Evolutionary conservation across 805 yeast species (phyloP).

Genomic region (Yamadazyma phyllophila): DNA sequence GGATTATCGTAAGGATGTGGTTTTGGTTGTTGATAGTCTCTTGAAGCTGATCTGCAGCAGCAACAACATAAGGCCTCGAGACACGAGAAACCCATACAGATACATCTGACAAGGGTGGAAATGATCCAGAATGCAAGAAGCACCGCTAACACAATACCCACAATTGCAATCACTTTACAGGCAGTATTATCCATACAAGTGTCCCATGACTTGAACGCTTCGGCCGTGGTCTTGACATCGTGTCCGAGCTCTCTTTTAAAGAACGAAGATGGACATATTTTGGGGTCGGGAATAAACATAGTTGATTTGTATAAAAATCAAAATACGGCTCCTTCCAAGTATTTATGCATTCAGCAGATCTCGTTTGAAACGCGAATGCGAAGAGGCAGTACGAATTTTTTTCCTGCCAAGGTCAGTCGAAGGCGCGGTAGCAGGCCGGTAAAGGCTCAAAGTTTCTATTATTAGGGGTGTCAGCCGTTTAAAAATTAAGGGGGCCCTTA

Average conservation of each 20-base stretch:
- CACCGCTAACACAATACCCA: slow-evolving; percentile 60
- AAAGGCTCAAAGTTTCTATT: no score
- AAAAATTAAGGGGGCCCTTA: neutral
- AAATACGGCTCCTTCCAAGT: no score
- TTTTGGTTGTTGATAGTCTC: slow-evolving; percentile 12
- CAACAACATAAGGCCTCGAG: slow-evolving; percentile 47
- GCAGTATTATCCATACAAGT: slow-evolving; percentile 75
- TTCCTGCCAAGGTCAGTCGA: no score
- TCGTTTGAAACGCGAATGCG: no score
- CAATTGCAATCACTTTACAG: slow-evolving; percentile 76
- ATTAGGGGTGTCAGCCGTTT: neutral
- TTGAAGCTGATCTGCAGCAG: slow-evolving; percentile 37
- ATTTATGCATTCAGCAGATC: no score
- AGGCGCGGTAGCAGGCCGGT: no score
- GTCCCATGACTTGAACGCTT: slow-evolving; percentile 66
- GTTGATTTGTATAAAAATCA: neutral
- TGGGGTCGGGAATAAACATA: slow-evolving; percentile 7
- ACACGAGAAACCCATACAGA: slow-evolving; percentile 50
- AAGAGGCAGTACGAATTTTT: neutral
- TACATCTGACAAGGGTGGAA: slow-evolving; percentile 52
- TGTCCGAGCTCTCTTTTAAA: slow-evolving; percentile 8
- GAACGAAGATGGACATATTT: slow-evolving; percentile 13
- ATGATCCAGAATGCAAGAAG: slow-evolving; percentile 57
- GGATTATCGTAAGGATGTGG: slow-evolving; percentile 26
- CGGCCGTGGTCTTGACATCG: slow-evolving; percentile 36